A percentile compares a stretch with the other conserved stretches of the same genome.
Evolutionary conservation across 2,329 filamentous ascomycete species (phyloP).

Genomic region (Escovopsis sp.): DNA sequence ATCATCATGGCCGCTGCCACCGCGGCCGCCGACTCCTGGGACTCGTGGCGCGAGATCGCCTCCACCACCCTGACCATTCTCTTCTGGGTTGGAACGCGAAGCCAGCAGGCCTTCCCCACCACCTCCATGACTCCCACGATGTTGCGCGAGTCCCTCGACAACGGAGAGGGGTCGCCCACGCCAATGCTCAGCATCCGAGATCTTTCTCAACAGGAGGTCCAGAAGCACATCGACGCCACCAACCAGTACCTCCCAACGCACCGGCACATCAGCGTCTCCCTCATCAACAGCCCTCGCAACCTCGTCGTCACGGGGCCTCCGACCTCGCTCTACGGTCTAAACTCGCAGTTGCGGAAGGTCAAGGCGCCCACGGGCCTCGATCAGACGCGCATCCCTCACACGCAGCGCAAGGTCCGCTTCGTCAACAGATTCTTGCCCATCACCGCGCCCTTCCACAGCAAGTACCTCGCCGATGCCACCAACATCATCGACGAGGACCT

Average conservation of each 20-base stretch:
- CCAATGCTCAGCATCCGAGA: conserved; percentile 98
- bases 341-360: conserved; percentile 86
- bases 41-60: conserved; percentile 69
- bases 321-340: conserved; percentile 89
- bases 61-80: conserved; percentile 76
- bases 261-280: conserved; percentile 84
- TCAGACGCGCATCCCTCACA: conserved; percentile 86
- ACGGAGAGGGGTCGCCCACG: conserved; percentile 88
- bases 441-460: conserved; percentile 95
- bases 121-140: conserved; percentile 86
- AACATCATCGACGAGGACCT: conserved; percentile 76
- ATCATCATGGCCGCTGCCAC: conserved; percentile 87
- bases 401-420: conserved; percentile 90
- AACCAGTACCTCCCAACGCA: conserved; percentile 91
- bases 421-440: conserved; percentile 95
- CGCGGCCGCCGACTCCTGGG: conserved; percentile 83
- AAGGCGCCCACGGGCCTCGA: conserved; percentile 96
- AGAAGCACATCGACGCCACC: conserved; percentile 92
- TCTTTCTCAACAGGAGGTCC: conserved; percentile 71
- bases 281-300: conserved; percentile 93
- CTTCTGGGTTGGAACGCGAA: conserved; percentile 96
- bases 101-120: conserved; percentile 90
- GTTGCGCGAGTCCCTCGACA: conserved; percentile 82
- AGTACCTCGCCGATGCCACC: conserved; percentile 72
- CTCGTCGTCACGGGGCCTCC: conserved; percentile 94